A percentile compares a stretch with the other conserved stretches of the same genome.
Conservation (phyloP, 441 rosid species). For the Mallotus repandus region DNA sequence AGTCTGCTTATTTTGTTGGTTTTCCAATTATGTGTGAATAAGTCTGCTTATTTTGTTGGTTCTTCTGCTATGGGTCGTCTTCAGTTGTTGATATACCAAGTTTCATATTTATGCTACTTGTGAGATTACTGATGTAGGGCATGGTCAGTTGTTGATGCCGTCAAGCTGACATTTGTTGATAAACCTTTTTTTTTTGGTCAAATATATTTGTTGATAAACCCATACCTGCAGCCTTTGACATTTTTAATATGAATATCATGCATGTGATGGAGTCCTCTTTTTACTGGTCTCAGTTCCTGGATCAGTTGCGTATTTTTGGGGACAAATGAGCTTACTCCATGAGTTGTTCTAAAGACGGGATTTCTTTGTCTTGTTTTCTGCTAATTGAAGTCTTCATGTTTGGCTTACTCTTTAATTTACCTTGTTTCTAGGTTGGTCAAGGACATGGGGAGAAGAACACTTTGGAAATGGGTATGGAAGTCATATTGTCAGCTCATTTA, state of each 20-base stretch:
- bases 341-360: no score
- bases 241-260: background rate
- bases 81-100: no score
- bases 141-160: no score
- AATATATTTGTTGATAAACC: background rate
- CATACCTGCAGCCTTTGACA: background rate
- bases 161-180: no score
- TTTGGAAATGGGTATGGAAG: conserved; percentile 87
- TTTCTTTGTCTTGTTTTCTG: background rate
- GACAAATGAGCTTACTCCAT: no score
- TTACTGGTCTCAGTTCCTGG: background rate
- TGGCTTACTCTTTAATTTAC: conserved; percentile 13
- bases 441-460: conserved; percentile 99
- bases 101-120: background rate
- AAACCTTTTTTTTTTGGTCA: background rate
- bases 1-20: no score
- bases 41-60: no score
- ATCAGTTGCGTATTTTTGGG: no score
- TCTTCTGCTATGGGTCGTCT: background rate
- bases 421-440: conserved; percentile 79
- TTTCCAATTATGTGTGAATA: no score
- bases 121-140: no score
- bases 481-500: background rate
- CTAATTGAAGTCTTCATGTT: conserved; percentile 11
- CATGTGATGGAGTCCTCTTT: background rate